These are phyloP conservation scores for Aulographum hederae DNA, from an alignment of 2,329 filamentous ascomycete genomes.

Conservation along the genomic window DNA sequence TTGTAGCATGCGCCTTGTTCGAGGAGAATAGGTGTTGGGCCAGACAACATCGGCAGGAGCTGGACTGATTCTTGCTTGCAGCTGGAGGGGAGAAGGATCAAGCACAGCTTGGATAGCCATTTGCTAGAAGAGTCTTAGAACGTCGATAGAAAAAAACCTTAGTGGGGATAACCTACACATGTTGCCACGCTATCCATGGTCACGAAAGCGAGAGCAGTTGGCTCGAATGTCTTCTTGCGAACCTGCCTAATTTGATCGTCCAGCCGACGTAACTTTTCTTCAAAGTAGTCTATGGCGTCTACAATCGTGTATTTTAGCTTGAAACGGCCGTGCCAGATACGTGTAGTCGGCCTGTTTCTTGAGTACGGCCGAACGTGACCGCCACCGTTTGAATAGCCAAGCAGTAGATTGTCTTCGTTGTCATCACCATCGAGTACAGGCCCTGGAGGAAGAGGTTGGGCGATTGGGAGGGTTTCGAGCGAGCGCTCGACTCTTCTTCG, in stretches of 20 bases:
- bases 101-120: slow-evolving; percentile 93
- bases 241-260: slow-evolving; percentile 57
- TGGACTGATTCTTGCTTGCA: slow-evolving; percentile 73
- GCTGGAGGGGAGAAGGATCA: slow-evolving; percentile 70
- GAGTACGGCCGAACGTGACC: slow-evolving; percentile 25
- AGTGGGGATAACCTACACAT: slow-evolving; percentile 20
- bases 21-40: slow-evolving; percentile 75
- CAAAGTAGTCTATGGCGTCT: slow-evolving; percentile 89
- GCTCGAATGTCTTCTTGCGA: slow-evolving; percentile 55
- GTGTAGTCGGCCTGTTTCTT: slow-evolving; percentile 44
- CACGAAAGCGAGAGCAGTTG: slow-evolving; percentile 79
- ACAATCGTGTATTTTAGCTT: slow-evolving; percentile 53
- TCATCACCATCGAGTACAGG: slow-evolving; percentile 16
- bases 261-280: slow-evolving; percentile 61
- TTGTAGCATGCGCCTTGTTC: slow-evolving; percentile 51
- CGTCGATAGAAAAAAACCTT: not conserved
- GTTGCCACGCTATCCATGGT: slow-evolving; percentile 94
- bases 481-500: slow-evolving; percentile 31
- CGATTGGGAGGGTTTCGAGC: slow-evolving; percentile 29
- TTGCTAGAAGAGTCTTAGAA: slow-evolving; percentile 35
- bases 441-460: slow-evolving; percentile 23
- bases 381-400: slow-evolving; percentile 27
- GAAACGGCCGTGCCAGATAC: slow-evolving; percentile 63
- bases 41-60: slow-evolving; percentile 88
- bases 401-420: slow-evolving; percentile 40